Conservation (phyloP, 192 early-diverging fungal species). For the Pilobolus umbonatus region DNA sequence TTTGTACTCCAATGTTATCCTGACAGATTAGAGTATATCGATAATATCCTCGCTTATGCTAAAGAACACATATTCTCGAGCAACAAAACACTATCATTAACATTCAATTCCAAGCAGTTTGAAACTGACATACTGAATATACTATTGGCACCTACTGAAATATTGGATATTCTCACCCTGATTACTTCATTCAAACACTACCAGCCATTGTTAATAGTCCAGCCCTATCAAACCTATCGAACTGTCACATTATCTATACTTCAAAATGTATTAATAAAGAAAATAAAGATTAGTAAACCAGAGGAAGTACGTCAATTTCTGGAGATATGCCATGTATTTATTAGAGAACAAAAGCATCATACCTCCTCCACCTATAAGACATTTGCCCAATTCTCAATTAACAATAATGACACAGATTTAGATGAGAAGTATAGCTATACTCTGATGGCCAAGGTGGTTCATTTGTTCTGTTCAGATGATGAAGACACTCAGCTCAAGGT, state of each 20-base stretch:
- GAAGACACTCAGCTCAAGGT: conserved; percentile 78
- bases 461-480: conserved; percentile 64
- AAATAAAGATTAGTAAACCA: conserved; percentile 58
- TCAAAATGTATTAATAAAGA: conserved; percentile 60
- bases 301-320: conserved; percentile 75
- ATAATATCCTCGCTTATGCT: conserved; percentile 86
- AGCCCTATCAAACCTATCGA: conserved; percentile 77
- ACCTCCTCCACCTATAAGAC: conserved; percentile 26
- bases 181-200: conserved; percentile 67
- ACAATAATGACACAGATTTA: conserved; percentile 58
- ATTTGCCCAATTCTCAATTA: too few species aligned
- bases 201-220: conserved; percentile 77
- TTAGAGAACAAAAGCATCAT: conserved; percentile 74
- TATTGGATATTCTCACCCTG: conserved; percentile 66
- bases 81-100: conserved; percentile 43
- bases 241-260: conserved; percentile 76
- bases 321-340: conserved; percentile 70
- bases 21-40: conserved; percentile 76
- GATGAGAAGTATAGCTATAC: conserved; percentile 88
- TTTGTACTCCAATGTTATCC: conserved; percentile 91
- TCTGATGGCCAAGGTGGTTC: conserved; percentile 75
- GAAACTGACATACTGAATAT: conserved; percentile 72
- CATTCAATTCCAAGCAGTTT: conserved; percentile 64
- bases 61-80: conserved; percentile 56
- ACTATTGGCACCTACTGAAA: conserved; percentile 74